phyloP scores from a whole-genome alignment of 768 basidiomycete species.

The Tulasnella sp. region DNA sequence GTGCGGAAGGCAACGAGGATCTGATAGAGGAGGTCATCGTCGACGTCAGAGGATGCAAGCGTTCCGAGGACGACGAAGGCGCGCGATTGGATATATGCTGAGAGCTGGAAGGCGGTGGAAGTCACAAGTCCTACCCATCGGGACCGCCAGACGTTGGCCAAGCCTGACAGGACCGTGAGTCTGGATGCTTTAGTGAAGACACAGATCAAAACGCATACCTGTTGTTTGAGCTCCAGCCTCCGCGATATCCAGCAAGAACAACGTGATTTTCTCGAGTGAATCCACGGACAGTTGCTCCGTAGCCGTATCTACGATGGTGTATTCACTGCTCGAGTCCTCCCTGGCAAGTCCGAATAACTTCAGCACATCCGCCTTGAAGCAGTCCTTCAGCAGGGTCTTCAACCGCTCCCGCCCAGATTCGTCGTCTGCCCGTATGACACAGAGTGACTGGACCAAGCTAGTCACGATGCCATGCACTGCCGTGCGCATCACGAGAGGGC shows the following conservation, averaged over 20 bases:
- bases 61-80: slow-evolving; percentile 74
- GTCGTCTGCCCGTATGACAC: slow-evolving; percentile 48
- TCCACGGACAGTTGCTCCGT: slow-evolving; percentile 49
- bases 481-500: slow-evolving; percentile 61
- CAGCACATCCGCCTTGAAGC: slow-evolving; percentile 44
- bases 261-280: slow-evolving; percentile 51
- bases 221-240: slow-evolving; percentile 52
- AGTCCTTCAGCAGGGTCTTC: slow-evolving; percentile 49
- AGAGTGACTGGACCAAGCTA: slow-evolving; percentile 71
- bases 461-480: slow-evolving; percentile 72
- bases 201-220: slow-evolving; percentile 38
- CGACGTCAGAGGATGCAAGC: slow-evolving; percentile 76
- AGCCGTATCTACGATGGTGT: slow-evolving; percentile 42
- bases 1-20: slow-evolving; percentile 79
- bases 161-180: slow-evolving; percentile 32
- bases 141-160: slow-evolving; percentile 82
- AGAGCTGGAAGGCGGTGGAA: slow-evolving; percentile 81
- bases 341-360: slow-evolving; percentile 63
- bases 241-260: slow-evolving; percentile 51
- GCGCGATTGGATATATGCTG: slow-evolving; percentile 76
- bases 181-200: not conserved
- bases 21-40: slow-evolving; percentile 88
- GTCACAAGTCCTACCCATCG: slow-evolving; percentile 88
- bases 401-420: slow-evolving; percentile 44
- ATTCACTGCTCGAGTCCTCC: slow-evolving; percentile 56